Evolutionary conservation across 129 eudicot species (phyloP).

Genomic region (Flaveria bidentis): DNA sequence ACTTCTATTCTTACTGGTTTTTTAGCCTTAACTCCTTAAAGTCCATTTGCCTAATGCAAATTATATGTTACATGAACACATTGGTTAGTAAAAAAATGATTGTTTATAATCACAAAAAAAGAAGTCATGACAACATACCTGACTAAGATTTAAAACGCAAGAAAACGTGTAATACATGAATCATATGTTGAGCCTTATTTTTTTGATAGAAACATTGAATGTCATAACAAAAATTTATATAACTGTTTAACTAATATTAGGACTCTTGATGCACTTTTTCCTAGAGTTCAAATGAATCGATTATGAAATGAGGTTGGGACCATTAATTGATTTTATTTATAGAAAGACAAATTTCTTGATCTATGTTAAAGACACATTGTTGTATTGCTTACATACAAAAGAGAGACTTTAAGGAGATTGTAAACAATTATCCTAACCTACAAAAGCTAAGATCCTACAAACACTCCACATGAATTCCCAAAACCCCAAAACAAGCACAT

Average conservation of each 20-base stretch:
- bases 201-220: not conserved
- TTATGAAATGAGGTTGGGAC: conserved; percentile 29
- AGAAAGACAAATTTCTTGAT: conserved; percentile 33
- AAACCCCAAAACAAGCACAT: conserved; percentile 36
- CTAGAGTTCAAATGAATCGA: not conserved
- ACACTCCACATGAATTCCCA: conserved; percentile 35
- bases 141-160: no score
- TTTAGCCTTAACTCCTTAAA: not conserved
- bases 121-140: not conserved
- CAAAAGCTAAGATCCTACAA: conserved; percentile 30
- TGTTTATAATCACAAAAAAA: not conserved
- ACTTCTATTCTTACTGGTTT: no score
- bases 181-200: not conserved
- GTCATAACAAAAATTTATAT: conserved; percentile 32
- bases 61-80: no score
- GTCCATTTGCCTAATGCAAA: not conserved
- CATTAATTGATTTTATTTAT: conserved; percentile 23
- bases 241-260: not conserved
- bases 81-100: no score
- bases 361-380: conserved; percentile 39
- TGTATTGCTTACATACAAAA: conserved; percentile 43
- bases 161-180: not conserved
- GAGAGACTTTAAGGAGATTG: conserved; percentile 36
- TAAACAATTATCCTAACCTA: conserved; percentile 33
- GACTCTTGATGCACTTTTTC: not conserved